Evolutionary conservation across 495 filamentous ascomycete genomes (phyloP), one percentile per base, ranked within the genome.

Genomic region (Rusavskia elegans): DNA sequence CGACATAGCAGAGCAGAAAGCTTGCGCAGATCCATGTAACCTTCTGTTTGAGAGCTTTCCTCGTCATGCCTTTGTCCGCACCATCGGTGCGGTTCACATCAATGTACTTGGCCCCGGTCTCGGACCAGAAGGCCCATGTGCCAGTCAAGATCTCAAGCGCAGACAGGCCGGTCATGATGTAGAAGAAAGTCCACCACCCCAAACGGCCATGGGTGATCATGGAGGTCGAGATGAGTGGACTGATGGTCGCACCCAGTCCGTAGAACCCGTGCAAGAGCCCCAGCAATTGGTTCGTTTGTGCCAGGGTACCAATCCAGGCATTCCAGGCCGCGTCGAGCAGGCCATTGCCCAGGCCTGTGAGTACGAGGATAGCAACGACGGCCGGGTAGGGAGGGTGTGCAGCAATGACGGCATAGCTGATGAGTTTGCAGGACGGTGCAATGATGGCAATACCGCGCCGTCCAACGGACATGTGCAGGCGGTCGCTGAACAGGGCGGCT

Each of bases 1-100:
- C 88, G 11, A 92, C 85, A 59, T 92, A 93, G 38, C 76, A 77
- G 3, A 94, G 71, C 37, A 92, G 66, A 66, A 93, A 94, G 16
- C 84, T 41, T 9, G 88, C 76, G 36, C 79, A 77, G 21, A 92
- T 64, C 86, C 87, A 95, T 25, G 83, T 83, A 3, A 92, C 75
- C 20, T 57, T 61, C 38, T 67, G 69, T 29, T 74, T 68, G 0
- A 85, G 64, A 0, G 80, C 81, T 55, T 78, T 68, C 25, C 68
- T 72, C 25, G 82, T 69, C 10, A 76, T 69, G 39, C 75, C 72
- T 52, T 73, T 69, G 19, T 59, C 59, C 45, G 59, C 65, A 48
- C 51, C 52, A 50, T 64, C 60, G 51, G 46, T 44, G 14, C 50
- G 50, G 29, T 59, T 61, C 56, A 57, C 51, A 51, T 55, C 68